A percentile compares a stretch with the other conserved stretches of the same genome.
phyloP scores from a whole-genome alignment of 257 asterid species.

The Rehmannia glutinosa region DNA sequence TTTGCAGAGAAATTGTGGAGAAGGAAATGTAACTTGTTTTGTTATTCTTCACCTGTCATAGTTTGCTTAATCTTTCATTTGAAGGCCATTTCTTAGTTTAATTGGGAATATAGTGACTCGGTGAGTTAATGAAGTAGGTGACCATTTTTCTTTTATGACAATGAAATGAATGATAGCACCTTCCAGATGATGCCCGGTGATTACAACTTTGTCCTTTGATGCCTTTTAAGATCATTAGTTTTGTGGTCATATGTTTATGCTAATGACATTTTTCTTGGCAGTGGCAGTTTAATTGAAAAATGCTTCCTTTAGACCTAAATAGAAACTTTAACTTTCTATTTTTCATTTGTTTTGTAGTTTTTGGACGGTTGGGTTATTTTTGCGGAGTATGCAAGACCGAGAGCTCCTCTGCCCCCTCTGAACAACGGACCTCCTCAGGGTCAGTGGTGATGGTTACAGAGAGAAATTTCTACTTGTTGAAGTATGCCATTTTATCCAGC shows the following conservation, averaged over 20 bases:
- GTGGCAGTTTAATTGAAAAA: too few species aligned
- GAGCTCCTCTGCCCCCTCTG: slow-evolving; percentile 45
- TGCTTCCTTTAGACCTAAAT: too few species aligned
- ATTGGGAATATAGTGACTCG: background rate
- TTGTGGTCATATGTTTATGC: background rate
- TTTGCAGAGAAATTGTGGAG: too few species aligned
- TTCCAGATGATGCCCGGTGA: background rate
- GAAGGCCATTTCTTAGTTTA: background rate
- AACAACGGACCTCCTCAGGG: slow-evolving; percentile 29
- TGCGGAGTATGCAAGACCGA: slow-evolving; percentile 79
- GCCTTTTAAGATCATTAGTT: background rate
- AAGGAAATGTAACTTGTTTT: too few species aligned
- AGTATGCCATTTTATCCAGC: background rate
- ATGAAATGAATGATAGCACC: background rate
- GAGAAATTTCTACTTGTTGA: background rate
- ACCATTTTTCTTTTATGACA: background rate
- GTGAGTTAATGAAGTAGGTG: background rate
- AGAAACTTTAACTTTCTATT: background rate
- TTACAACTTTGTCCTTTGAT: background rate
- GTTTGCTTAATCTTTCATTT: background rate
- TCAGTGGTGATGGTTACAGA: background rate
- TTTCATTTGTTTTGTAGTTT: slow-evolving; percentile 36
- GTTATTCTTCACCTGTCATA: too few species aligned
- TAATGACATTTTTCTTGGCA: background rate
- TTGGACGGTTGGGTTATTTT: slow-evolving; percentile 87